A percentile compares a stretch with the other conserved stretches of the same genome.
These are phyloP conservation scores for Lanzia echinophila DNA, from an alignment of 2,329 filamentous ascomycete genomes.

Conservation along the genomic window DNA sequence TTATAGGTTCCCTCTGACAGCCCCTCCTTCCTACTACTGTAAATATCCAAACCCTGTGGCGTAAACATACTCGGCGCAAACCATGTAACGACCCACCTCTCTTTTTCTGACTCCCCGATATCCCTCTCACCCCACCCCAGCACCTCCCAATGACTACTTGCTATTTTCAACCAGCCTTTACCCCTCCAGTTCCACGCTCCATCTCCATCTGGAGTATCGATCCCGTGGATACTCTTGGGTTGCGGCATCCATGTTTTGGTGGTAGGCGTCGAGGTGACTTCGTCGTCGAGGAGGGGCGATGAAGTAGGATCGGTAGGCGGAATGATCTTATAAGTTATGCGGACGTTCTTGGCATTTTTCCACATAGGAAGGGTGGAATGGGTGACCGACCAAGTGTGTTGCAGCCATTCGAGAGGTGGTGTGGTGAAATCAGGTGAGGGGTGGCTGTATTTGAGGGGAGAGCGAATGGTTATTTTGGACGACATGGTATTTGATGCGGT, in stretches of 20 bases:
- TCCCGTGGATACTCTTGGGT: slow-evolving; percentile 55
- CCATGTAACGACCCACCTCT: slow-evolving; percentile 73
- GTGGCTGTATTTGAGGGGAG: slow-evolving; percentile 11
- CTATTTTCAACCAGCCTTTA: slow-evolving; percentile 65
- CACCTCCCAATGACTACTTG: slow-evolving; percentile 73
- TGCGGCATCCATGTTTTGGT: slow-evolving; percentile 37
- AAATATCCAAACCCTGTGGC: slow-evolving; percentile 73
- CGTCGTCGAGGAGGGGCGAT: slow-evolving; percentile 51
- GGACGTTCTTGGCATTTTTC: slow-evolving; percentile 71
- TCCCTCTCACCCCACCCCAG: slow-evolving; percentile 59
- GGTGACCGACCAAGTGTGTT: slow-evolving; percentile 65
- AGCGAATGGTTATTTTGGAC: slow-evolving; percentile 11
- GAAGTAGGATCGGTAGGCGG: slow-evolving; percentile 18
- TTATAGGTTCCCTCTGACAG: slow-evolving; percentile 50
- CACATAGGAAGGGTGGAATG: slow-evolving; percentile 76
- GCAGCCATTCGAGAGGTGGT: slow-evolving; percentile 46
- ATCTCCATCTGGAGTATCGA: slow-evolving; percentile 47
- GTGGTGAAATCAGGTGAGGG: slow-evolving; percentile 10
- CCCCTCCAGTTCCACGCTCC: slow-evolving; percentile 69
- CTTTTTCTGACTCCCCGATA: slow-evolving; percentile 30
- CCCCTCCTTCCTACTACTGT: slow-evolving; percentile 57
- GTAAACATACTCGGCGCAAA: slow-evolving; percentile 81
- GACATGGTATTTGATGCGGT: background rate
- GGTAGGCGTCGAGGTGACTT: slow-evolving; percentile 59
- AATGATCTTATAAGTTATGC: slow-evolving; percentile 65